These are phyloP conservation scores for Saccharomyces hybrid DNA, from an alignment of 1,139 yeast genomes.

Conservation along the genomic window DNA sequence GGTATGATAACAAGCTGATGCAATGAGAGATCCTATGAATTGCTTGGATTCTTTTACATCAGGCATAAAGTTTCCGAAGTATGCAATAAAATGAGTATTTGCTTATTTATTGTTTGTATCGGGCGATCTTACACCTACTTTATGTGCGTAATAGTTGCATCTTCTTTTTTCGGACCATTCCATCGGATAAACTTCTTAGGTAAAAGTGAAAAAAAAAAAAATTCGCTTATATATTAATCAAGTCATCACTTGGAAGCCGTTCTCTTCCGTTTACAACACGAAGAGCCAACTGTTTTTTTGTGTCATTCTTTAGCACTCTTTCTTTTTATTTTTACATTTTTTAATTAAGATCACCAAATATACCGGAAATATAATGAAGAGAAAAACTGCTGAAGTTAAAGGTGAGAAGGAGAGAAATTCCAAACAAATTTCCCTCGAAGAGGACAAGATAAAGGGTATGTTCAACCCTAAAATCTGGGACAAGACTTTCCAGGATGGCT, in stretches of 20 bases:
- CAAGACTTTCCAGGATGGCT: constrained; percentile 35
- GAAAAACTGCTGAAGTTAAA: constrained; percentile 10
- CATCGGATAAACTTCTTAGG: background rate
- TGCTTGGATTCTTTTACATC: no score
- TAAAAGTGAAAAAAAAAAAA: background rate
- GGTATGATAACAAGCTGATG: background rate
- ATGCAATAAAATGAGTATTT: background rate
- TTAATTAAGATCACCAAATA: background rate
- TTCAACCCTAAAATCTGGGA: constrained; percentile 54
- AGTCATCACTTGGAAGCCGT: background rate
- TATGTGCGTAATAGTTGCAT: background rate
- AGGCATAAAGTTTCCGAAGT: no score
- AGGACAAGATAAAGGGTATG: constrained; percentile 37
- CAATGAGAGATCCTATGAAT: background rate
- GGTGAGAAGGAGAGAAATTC: background rate
- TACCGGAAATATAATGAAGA: constrained; percentile 11
- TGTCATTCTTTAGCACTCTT: background rate
- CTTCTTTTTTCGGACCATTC: background rate
- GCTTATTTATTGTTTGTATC: background rate
- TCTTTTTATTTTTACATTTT: background rate
- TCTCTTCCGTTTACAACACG: background rate
- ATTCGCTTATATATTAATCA: background rate
- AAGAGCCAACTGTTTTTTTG: background rate
- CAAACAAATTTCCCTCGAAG: constrained; percentile 25
- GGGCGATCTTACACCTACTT: background rate